phyloP scores from a whole-genome alignment of 2,329 filamentous ascomycete species.

The Aschersonia sp. region DNA sequence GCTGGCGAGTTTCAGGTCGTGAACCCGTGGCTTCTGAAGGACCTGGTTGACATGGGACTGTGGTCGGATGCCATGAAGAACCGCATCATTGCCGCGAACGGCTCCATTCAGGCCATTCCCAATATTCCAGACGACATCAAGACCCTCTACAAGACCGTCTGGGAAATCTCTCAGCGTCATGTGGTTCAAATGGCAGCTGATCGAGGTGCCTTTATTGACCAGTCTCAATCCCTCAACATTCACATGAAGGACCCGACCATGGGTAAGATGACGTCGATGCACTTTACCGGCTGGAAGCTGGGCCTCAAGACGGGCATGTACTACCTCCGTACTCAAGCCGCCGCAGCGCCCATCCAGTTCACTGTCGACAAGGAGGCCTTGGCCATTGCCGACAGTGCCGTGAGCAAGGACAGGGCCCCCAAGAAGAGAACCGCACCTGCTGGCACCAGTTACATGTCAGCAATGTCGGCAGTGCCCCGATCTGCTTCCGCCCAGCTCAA shows the following conservation, averaged over 20 bases:
- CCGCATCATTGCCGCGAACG: constrained; percentile 93
- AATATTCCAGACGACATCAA: constrained; percentile 96
- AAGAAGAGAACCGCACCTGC: constrained; percentile 57
- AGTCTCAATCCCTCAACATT: constrained; percentile 98
- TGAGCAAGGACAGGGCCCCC: constrained; percentile 45
- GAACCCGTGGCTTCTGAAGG: constrained; percentile 97
- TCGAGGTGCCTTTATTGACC: constrained; percentile 95
- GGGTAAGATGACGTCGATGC: constrained; percentile 99
- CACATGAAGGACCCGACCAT: constrained; percentile 99
- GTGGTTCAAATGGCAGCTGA: constrained; percentile 98
- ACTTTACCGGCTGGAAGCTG: constrained; percentile 98
- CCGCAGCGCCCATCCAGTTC: constrained; percentile 94
- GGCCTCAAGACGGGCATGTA: constrained; percentile 99
- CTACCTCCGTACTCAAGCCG: constrained; percentile 96
- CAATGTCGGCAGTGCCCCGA: constrained; percentile 47
- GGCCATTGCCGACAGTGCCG: constrained; percentile 69
- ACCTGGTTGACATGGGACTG: constrained; percentile 91
- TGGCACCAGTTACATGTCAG: constrained; percentile 38
- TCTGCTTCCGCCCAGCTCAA: constrained; percentile 42
- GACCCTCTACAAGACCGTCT: constrained; percentile 96
- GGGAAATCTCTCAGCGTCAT: constrained; percentile 93
- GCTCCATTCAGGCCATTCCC: constrained; percentile 91
- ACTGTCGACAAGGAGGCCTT: constrained; percentile 95
- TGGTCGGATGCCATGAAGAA: constrained; percentile 99
- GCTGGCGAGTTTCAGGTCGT: constrained; percentile 99